These are phyloP conservation scores for Parachaetomium inaequale DNA, from an alignment of 495 filamentous ascomycete genomes.

Conservation along the genomic window DNA sequence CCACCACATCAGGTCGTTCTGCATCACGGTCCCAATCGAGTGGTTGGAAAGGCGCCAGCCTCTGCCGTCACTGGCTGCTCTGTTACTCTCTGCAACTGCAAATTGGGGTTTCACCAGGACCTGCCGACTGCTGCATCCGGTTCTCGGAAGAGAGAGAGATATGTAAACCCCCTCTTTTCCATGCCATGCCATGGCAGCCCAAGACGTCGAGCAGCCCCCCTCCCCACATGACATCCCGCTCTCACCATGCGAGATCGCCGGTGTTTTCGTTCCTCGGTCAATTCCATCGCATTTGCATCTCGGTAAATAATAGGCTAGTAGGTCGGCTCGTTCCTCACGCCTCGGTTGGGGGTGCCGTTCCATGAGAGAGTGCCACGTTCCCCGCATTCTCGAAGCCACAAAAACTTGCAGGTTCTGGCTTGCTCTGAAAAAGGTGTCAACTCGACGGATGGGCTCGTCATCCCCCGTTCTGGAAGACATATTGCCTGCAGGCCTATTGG, in stretches of 20 bases:
- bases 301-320: neutral
- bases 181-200: neutral
- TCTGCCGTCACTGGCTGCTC: slow-evolving; percentile 1
- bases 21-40: slow-evolving; percentile 31
- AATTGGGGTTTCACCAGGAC: neutral
- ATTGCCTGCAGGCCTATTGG: slow-evolving; percentile 47
- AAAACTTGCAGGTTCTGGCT: neutral
- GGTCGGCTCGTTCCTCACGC: neutral
- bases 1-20: slow-evolving; percentile 8
- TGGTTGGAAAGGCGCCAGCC: slow-evolving; percentile 19
- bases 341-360: neutral
- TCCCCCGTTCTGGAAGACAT: slow-evolving; percentile 36
- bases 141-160: slow-evolving; percentile 10
- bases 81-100: neutral
- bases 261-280: neutral
- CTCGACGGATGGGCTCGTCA: slow-evolving; percentile 6
- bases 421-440: neutral
- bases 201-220: neutral
- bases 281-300: neutral
- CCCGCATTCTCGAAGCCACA: slow-evolving; percentile 13
- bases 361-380: slow-evolving; percentile 10
- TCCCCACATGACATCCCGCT: slow-evolving; percentile 8
- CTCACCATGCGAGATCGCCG: neutral
- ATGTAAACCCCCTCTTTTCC: too few relatives aligned
- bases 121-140: slow-evolving; percentile 9